Evolutionary conservation across 805 yeast genomes (phyloP).

Genomic region (Wickerhamiella kurtzmanii): DNA sequence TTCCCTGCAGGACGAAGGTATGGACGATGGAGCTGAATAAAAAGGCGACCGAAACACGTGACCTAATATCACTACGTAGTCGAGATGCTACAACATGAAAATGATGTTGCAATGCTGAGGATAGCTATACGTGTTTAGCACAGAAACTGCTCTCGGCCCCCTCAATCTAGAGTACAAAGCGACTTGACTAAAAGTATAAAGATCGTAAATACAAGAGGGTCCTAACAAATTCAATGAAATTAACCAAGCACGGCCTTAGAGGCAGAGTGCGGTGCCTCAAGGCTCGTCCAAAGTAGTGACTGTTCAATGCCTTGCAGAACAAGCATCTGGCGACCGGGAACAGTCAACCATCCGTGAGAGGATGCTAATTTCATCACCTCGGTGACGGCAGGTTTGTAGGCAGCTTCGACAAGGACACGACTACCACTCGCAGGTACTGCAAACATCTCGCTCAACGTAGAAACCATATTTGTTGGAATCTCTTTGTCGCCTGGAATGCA

Average conservation of each 20-base stretch:
- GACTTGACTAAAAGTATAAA: too few relatives aligned
- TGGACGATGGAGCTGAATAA: too few relatives aligned
- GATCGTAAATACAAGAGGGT: too few relatives aligned
- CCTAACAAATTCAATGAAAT: not conserved
- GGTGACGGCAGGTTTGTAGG: constrained; percentile 81
- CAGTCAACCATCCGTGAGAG: constrained; percentile 58
- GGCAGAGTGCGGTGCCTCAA: constrained; percentile 22
- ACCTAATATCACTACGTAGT: too few relatives aligned
- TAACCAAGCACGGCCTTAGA: constrained; percentile 12
- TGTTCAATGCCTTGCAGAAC: constrained; percentile 89
- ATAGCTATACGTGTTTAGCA: too few relatives aligned
- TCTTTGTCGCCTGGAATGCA: constrained; percentile 18
- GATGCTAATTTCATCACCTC: constrained; percentile 72
- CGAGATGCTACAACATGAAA: too few relatives aligned
- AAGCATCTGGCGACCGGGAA: constrained; percentile 85
- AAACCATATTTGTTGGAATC: constrained; percentile 8
- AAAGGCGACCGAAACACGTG: too few relatives aligned
- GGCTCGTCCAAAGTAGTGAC: constrained; percentile 53
- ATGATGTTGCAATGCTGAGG: too few relatives aligned
- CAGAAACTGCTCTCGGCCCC: too few relatives aligned
- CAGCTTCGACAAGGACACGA: constrained; percentile 70
- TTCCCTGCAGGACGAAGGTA: too few relatives aligned
- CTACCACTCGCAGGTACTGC: constrained; percentile 31
- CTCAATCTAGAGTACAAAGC: too few relatives aligned
- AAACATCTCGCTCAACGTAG: constrained; percentile 17